These are phyloP conservation scores for Claviceps sorghi DNA, from an alignment of 2,329 filamentous ascomycete genomes.

Conservation along the genomic window DNA sequence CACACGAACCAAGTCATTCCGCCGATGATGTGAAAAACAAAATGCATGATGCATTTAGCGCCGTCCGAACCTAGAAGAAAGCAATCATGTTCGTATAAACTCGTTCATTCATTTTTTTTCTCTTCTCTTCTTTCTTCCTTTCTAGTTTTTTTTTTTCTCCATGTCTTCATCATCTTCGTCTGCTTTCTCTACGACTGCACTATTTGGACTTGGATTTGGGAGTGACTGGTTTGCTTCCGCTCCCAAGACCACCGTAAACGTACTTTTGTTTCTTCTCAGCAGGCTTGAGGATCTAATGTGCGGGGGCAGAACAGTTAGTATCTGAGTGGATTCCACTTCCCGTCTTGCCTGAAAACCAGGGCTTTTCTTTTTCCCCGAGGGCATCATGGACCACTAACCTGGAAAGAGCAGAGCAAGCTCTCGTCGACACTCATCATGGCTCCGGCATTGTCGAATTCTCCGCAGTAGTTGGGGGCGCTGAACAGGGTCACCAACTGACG, in stretches of 20 bases:
- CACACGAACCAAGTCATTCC: conserved; percentile 9
- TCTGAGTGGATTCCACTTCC: background rate
- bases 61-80: conserved; percentile 90
- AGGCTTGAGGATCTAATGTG: conserved; percentile 82
- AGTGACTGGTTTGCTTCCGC: conserved; percentile 20
- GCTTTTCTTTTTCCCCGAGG: background rate
- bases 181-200: conserved; percentile 4
- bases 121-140: background rate
- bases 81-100: conserved; percentile 47
- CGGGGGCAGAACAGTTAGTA: background rate
- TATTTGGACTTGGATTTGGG: conserved; percentile 12
- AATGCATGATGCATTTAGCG: conserved; percentile 45
- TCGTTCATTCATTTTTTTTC: conserved; percentile 8
- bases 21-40: conserved; percentile 5
- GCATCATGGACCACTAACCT: conserved; percentile 44
- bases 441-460: conserved; percentile 97
- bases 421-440: conserved; percentile 99
- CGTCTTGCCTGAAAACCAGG: background rate
- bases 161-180: background rate
- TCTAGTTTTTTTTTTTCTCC: background rate
- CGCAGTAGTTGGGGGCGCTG: conserved; percentile 97
- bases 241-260: conserved; percentile 61
- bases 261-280: conserved; percentile 99
- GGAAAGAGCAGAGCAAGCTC: conserved; percentile 96
- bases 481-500: conserved; percentile 94